Evolutionary conservation across 805 yeast species (phyloP), one percentile per base, ranked within the genome.

Genomic region (Hanseniaspora valbyensis): DNA sequence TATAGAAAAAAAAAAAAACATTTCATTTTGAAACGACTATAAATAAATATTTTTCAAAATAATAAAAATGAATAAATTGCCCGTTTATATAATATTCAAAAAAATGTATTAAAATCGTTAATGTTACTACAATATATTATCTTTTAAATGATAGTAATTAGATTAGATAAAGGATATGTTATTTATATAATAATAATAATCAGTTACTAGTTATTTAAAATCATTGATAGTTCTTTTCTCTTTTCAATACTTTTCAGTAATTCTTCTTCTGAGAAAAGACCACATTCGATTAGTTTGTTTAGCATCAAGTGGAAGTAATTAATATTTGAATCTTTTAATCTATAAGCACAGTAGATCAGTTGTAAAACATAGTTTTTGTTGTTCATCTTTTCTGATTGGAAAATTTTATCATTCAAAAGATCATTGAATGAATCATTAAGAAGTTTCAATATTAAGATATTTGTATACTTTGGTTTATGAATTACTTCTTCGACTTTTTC

Each of bases 311-410:
- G 54, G 46, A 64, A 66, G 52, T 61, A 65, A 48, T 65, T 65
- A 26, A 44, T 50, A 37, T 64, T 65, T 10, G 60, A 53, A 36
- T 64, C 68, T 5, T 83, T 80, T 48, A 90, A 69, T 33, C 95
- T 81, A 61, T 83, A 87, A n/a, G 95, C 82, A 56, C 95, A 85
- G 66, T 89, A 90, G 0, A 86, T 79, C 34, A 89, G 66, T 65
- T 90, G 98, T 30, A 90, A 66, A 55, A 89, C 75, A 21, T 88
- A 68, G 0, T 90, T 83, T 52, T 83, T 83, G 29, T 71, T 72
- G 44, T 67, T 70, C 9, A 74, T 63, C 13, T 61, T 63, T 13
- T 64, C 64, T 52, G n/a, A 65, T 50, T 6, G 63, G 54, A n/a
- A 54, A 48, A 1, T 25, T n/a, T 19, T 59, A 46, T 29, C 60